Percentiles rank a stretch among this genome's conserved stretches.
Evolutionary conservation across 129 eudicot species (phyloP).

Genomic region (Pittosporum tobira): DNA sequence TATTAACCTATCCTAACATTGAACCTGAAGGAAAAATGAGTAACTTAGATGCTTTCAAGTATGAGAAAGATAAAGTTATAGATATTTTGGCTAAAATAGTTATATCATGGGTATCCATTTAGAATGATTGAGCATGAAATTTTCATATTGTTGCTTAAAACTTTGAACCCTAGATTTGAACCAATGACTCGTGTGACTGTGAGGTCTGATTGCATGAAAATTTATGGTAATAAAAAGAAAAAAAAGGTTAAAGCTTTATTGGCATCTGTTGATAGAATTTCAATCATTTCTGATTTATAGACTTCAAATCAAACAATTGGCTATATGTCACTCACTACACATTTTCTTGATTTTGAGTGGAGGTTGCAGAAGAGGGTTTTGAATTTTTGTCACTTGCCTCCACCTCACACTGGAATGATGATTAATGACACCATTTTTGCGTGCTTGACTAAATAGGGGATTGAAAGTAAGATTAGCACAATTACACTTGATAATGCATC

Average conservation of each 20-base stretch:
- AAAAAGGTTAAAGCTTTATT: not conserved
- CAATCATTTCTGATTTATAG: not conserved
- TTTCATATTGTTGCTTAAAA: not conserved
- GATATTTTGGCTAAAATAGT: not conserved
- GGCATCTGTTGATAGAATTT: not conserved
- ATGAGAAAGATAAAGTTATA: no score
- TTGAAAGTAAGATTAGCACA: not conserved
- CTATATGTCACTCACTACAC: conserved; percentile 12
- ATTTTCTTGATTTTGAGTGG: conserved; percentile 13
- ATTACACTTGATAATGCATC: conserved; percentile 12
- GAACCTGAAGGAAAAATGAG: no score
- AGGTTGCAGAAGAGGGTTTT: conserved; percentile 6
- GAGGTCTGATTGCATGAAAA: not conserved
- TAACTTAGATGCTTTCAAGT: no score
- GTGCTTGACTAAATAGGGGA: conserved; percentile 1
- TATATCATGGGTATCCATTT: conserved; percentile 2
- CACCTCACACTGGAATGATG: conserved; percentile 2
- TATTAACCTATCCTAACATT: no score
- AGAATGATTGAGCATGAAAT: no score
- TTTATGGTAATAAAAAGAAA: not conserved
- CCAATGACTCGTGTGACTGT: not conserved
- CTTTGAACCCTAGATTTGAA: not conserved
- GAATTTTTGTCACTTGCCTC: conserved; percentile 1
- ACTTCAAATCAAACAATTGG: conserved; percentile 1
- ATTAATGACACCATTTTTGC: not conserved